A percentile compares a stretch with the other conserved stretches of the same genome.
Conservation (phyloP, 2,329 filamentous ascomycete genomes). For the Pseudocercospora fuligena region DNA sequence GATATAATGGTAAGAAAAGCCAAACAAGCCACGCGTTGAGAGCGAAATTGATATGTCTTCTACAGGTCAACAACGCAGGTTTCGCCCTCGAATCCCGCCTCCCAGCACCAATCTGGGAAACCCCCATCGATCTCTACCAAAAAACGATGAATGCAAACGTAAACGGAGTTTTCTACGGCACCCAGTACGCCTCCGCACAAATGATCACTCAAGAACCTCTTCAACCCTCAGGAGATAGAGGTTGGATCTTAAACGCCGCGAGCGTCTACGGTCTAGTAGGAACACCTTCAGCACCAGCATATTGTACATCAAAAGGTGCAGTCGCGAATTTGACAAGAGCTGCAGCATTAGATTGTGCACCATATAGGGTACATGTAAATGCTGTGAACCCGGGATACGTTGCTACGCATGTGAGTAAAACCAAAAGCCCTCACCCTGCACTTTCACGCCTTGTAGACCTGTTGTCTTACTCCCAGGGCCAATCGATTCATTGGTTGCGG, state of each 20-base stretch:
- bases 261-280: constrained; percentile 51
- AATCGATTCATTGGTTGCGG: too few species aligned
- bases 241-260: constrained; percentile 57
- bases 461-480: too few species aligned
- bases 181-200: constrained; percentile 53
- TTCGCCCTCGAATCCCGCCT: constrained; percentile 39
- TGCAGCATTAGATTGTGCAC: constrained; percentile 30
- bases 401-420: neutral
- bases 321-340: constrained; percentile 30
- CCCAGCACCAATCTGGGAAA: constrained; percentile 51
- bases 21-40: too few species aligned
- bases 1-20: constrained; percentile 37
- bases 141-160: constrained; percentile 43
- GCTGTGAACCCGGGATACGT: constrained; percentile 28
- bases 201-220: constrained; percentile 56
- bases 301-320: constrained; percentile 31
- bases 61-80: constrained; percentile 44
- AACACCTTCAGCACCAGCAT: constrained; percentile 14
- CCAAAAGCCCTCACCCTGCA: too few species aligned
- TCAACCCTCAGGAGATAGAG: constrained; percentile 45
- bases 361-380: constrained; percentile 26
- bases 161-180: constrained; percentile 48
- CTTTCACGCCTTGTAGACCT: too few species aligned
- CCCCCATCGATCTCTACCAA: constrained; percentile 54
- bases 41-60: too few species aligned